phyloP scores from a whole-genome alignment of 2,329 filamentous ascomycete genomes.

The Colletotrichum sp. region DNA sequence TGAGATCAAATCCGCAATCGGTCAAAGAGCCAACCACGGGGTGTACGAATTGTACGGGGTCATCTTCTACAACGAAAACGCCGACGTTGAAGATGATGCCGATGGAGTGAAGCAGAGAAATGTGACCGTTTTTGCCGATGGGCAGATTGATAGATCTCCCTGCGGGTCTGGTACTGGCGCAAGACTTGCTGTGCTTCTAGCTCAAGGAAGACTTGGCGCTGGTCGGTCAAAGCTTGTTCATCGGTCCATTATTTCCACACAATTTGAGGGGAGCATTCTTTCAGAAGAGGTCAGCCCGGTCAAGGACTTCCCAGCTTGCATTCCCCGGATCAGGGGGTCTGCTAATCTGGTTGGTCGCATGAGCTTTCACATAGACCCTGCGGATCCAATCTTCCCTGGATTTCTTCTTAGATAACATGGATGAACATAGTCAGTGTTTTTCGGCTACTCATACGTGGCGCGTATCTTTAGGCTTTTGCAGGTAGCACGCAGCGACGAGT shows the following conservation, averaged over 20 bases:
- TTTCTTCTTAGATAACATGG: constrained; percentile 1
- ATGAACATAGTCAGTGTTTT: neutral
- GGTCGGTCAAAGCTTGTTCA: neutral
- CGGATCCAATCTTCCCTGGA: constrained; percentile 1
- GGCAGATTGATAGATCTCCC: constrained; percentile 29
- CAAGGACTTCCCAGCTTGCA: neutral
- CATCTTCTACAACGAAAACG: constrained; percentile 13
- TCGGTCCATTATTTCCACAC: neutral
- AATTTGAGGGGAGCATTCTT: neutral
- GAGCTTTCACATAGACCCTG: constrained; percentile 8
- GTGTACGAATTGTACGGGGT: constrained; percentile 6
- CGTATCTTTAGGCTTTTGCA: neutral
- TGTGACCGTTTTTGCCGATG: constrained; percentile 29
- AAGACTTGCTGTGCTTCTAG: constrained; percentile 21
- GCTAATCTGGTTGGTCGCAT: constrained; percentile 9
- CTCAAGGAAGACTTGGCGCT: neutral
- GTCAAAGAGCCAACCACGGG: neutral
- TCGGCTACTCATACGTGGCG: neutral
- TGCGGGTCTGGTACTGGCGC: constrained; percentile 30
- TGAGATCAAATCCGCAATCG: constrained; percentile 10
- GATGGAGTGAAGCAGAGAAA: constrained; percentile 19
- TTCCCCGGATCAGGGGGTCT: neutral
- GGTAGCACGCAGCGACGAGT: neutral
- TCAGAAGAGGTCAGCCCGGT: neutral
- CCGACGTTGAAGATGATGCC: neutral